Percentiles rank a stretch among this genome's conserved stretches.
These are phyloP conservation scores for Seminavis robusta DNA, from an alignment of 108 stramenopile genomes.

Conservation along the genomic window DNA sequence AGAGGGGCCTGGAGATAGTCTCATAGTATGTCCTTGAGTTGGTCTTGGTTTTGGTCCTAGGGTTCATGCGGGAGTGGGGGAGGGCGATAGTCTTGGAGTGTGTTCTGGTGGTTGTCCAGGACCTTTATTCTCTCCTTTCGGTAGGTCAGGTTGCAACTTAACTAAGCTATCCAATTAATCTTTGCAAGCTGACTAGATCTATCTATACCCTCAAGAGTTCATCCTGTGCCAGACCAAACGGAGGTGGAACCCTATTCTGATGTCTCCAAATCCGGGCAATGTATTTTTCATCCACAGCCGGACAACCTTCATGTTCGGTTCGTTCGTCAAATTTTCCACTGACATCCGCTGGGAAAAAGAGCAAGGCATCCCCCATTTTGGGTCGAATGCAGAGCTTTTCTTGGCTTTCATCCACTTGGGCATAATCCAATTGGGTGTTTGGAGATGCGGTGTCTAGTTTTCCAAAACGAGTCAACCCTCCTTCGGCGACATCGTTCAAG, in stretches of 20 bases:
- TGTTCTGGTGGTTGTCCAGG: too few species aligned
- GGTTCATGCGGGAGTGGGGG: too few species aligned
- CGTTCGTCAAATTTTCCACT: slow-evolving; percentile 72
- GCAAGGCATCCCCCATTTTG: slow-evolving; percentile 61
- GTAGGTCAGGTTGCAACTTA: too few species aligned
- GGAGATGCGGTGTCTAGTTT: slow-evolving; percentile 31
- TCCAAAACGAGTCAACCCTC: slow-evolving; percentile 73
- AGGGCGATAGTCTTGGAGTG: too few species aligned
- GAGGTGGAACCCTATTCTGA: slow-evolving; percentile 53
- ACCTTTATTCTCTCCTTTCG: too few species aligned
- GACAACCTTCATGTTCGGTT: slow-evolving; percentile 76
- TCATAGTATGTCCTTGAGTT: too few species aligned
- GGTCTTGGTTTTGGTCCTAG: too few species aligned
- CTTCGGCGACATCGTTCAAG: slow-evolving; percentile 72
- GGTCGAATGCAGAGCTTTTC: slow-evolving; percentile 54
- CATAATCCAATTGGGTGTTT: slow-evolving; percentile 10
- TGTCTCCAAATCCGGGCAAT: slow-evolving; percentile 82
- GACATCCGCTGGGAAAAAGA: slow-evolving; percentile 81
- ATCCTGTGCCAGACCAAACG: slow-evolving; percentile 65
- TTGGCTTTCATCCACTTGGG: slow-evolving; percentile 19
- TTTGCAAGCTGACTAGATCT: too few species aligned
- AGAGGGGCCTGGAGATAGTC: too few species aligned
- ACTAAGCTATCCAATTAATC: too few species aligned
- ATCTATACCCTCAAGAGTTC: too few species aligned
- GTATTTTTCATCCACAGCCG: slow-evolving; percentile 78